These are phyloP conservation scores for Ophiostoma quercus DNA, from an alignment of 2,329 filamentous ascomycete genomes.

Conservation along the genomic window DNA sequence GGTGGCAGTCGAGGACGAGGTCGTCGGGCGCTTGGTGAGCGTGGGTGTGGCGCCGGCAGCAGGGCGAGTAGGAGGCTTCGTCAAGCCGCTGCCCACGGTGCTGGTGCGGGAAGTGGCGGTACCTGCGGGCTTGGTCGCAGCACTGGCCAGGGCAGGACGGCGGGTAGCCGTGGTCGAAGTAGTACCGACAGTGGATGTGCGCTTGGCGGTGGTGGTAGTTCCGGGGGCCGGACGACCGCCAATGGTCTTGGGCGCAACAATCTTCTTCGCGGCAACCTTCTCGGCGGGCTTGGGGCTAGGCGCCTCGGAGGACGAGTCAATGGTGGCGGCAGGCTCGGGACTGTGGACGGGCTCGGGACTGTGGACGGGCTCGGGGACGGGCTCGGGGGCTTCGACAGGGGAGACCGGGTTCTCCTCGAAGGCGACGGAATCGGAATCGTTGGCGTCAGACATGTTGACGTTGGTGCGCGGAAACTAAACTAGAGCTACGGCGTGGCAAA, in stretches of 20 bases:
- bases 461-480: conserved; percentile 7
- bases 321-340: conserved; percentile 23
- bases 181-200: conserved; percentile 24
- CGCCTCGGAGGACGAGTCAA: conserved; percentile 23
- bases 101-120: conserved; percentile 29
- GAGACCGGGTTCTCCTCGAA: conserved; percentile 29
- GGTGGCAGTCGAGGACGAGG: conserved; percentile 32
- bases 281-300: conserved; percentile 25
- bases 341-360: conserved; percentile 24
- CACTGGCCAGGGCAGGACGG: conserved; percentile 29
- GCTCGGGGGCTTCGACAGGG: conserved; percentile 22
- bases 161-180: conserved; percentile 25
- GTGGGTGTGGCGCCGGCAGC: conserved; percentile 30
- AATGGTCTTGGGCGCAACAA: conserved; percentile 29
- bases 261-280: conserved; percentile 26
- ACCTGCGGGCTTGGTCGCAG: conserved; percentile 33
- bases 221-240: conserved; percentile 5
- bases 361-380: conserved; percentile 19
- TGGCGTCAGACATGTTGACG: conserved; percentile 35
- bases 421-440: conserved; percentile 32
- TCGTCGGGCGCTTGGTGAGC: conserved; percentile 32
- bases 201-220: conserved; percentile 27
- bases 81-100: conserved; percentile 30
- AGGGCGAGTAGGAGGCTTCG: conserved; percentile 34
- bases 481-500: conserved; percentile 10